Conservation (phyloP, 176 grass and related monocot species). For the Phoenix roebelenii region DNA sequence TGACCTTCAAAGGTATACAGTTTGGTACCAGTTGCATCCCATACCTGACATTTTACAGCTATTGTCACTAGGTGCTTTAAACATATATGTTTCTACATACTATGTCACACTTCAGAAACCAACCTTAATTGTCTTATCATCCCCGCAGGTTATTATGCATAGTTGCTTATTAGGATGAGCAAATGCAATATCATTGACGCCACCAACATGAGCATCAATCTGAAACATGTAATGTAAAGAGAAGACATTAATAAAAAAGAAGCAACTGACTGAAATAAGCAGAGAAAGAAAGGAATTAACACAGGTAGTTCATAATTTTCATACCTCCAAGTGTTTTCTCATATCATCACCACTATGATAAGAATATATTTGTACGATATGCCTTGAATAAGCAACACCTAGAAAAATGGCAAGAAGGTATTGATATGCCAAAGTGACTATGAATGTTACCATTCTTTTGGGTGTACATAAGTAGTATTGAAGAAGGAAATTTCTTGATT, state of each 20-base stretch:
- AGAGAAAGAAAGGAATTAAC: slow-evolving; percentile 8
- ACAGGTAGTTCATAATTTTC: neutral
- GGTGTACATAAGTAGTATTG: slow-evolving; percentile 6
- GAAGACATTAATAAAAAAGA: slow-evolving; percentile 16
- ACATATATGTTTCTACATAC: neutral
- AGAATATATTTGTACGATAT: slow-evolving; percentile 96
- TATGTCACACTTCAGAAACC: slow-evolving; percentile 10
- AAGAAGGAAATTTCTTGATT: neutral
- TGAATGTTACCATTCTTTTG: too few species aligned
- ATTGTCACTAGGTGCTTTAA: slow-evolving; percentile 15
- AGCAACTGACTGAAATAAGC: slow-evolving; percentile 12
- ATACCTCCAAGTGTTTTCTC: slow-evolving; percentile 93
- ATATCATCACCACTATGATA: slow-evolving; percentile 76
- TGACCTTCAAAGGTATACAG: slow-evolving; percentile 4
- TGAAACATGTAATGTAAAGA: slow-evolving; percentile 29
- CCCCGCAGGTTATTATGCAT: slow-evolving; percentile 93
- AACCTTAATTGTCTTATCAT: slow-evolving; percentile 98
- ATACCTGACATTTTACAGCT: slow-evolving; percentile 20
- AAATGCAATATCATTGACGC: slow-evolving; percentile 98
- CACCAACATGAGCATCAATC: slow-evolving; percentile 97
- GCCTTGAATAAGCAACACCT: slow-evolving; percentile 98
- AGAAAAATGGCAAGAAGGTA: slow-evolving; percentile 9
- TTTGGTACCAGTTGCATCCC: slow-evolving; percentile 10
- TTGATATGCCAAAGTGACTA: slow-evolving; percentile 4
- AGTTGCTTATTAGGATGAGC: slow-evolving; percentile 95